phyloP scores from a whole-genome alignment of 345 rosid genomes.

The Rhodomyrtus tomentosa region DNA sequence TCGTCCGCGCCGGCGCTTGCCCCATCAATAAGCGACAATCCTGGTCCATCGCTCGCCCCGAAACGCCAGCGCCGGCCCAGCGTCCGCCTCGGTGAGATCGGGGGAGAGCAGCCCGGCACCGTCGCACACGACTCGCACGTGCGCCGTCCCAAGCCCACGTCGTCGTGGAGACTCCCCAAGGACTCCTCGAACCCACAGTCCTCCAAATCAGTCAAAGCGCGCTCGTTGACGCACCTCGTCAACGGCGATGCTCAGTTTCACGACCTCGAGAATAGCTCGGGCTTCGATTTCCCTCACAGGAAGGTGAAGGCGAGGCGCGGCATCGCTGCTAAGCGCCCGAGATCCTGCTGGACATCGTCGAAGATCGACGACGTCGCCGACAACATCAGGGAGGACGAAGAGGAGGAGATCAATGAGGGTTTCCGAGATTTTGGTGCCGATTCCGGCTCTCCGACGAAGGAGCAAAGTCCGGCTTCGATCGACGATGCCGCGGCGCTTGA shows the following conservation, averaged over 20 bases:
- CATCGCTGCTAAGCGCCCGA: slow-evolving; percentile 19
- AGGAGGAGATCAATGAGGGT: slow-evolving; percentile 17
- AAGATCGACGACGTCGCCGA: slow-evolving; percentile 24
- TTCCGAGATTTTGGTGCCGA: slow-evolving; percentile 37
- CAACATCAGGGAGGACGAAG: slow-evolving; percentile 21
- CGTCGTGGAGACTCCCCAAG: slow-evolving; percentile 28
- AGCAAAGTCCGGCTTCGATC: slow-evolving; percentile 29
- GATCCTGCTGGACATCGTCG: slow-evolving; percentile 41
- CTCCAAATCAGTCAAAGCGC: slow-evolving; percentile 38
- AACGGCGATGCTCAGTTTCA: slow-evolving; percentile 21
- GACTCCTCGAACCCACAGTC: slow-evolving; percentile 15
- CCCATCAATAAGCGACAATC: slow-evolving; percentile 11
- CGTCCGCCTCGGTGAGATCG: slow-evolving; percentile 69
- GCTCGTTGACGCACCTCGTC: slow-evolving; percentile 47
- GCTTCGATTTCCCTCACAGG: slow-evolving; percentile 8
- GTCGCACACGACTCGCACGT: slow-evolving; percentile 22
- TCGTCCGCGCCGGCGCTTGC: neutral
- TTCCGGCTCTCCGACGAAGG: slow-evolving; percentile 35
- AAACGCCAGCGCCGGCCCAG: slow-evolving; percentile 70
- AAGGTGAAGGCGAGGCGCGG: slow-evolving; percentile 30
- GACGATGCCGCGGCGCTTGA: slow-evolving; percentile 25
- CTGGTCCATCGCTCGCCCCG: slow-evolving; percentile 16
- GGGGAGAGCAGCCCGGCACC: slow-evolving; percentile 32
- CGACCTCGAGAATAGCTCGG: neutral
- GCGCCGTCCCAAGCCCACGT: slow-evolving; percentile 34